A percentile compares a stretch with the other conserved stretches of the same genome.
Conservation (phyloP, 768 basidiomycete species). For the Hygrocybe coccinea region DNA sequence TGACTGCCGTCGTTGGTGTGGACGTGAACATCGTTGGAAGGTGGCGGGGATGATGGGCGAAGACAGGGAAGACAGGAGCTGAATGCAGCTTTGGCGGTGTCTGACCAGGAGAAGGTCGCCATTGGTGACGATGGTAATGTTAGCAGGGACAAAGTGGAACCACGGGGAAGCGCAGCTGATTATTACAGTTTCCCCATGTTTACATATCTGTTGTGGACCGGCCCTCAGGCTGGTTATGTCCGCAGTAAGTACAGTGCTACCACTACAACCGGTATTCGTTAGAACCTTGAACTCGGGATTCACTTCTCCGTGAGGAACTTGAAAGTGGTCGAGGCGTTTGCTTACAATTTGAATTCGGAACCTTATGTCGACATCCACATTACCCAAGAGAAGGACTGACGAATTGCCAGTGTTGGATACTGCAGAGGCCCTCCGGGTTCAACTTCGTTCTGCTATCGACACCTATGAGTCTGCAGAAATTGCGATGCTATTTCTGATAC, state of each 20-base stretch:
- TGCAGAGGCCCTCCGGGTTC: neutral
- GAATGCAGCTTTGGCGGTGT: conserved; percentile 53
- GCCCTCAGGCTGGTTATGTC: too few relatives aligned
- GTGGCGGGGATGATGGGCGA: conserved; percentile 20
- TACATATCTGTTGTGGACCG: too few relatives aligned
- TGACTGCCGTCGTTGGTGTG: conserved; percentile 29
- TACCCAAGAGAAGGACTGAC: neutral
- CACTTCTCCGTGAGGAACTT: too few relatives aligned
- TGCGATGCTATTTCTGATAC: neutral
- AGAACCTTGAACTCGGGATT: too few relatives aligned
- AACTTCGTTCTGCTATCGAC: neutral
- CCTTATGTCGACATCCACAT: neutral
- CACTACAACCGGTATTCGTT: too few relatives aligned
- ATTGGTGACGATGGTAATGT: conserved; percentile 13
- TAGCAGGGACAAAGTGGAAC: neutral
- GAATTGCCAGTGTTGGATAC: neutral
- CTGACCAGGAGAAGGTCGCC: conserved; percentile 55
- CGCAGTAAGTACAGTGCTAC: too few relatives aligned
- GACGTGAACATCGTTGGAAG: conserved; percentile 10
- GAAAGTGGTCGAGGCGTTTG: too few relatives aligned
- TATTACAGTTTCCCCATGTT: neutral
- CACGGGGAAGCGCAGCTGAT: neutral
- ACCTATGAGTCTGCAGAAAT: neutral
- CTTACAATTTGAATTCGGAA: too few relatives aligned
- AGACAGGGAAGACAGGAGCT: conserved; percentile 60